Percentiles rank a stretch among this genome's conserved stretches.
Evolutionary conservation across 2,329 filamentous ascomycete genomes (phyloP).

Genomic region (Zymoseptoria ardabiliae): DNA sequence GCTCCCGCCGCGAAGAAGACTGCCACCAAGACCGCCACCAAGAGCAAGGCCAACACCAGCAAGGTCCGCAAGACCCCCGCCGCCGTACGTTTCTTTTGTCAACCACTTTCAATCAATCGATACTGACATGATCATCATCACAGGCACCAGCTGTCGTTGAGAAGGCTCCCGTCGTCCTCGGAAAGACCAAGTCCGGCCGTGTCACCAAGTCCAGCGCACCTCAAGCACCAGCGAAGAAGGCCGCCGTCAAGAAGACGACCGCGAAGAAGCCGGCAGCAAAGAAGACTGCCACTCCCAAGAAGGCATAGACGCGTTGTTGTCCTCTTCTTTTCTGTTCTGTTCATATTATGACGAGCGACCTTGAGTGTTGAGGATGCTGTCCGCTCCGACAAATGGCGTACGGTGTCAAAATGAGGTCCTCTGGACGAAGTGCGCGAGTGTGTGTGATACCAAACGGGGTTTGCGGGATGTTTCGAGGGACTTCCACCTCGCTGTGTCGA

Average conservation of each 20-base stretch:
- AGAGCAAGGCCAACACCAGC: slow-evolving; percentile 40
- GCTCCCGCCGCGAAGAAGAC: slow-evolving; percentile 34
- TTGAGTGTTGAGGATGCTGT: neutral
- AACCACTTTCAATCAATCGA: neutral
- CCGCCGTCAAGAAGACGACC: slow-evolving; percentile 32
- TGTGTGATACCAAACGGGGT: slow-evolving; percentile 14
- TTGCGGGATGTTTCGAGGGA: neutral
- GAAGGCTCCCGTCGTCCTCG: slow-evolving; percentile 58
- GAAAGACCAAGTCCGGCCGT: slow-evolving; percentile 80
- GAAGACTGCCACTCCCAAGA: slow-evolving; percentile 35
- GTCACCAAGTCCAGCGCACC: slow-evolving; percentile 63
- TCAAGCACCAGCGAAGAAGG: slow-evolving; percentile 24
- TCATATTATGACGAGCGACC: neutral
- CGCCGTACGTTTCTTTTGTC: slow-evolving; percentile 19
- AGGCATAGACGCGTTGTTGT: neutral
- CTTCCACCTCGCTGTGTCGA: neutral
- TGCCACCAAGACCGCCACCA: slow-evolving; percentile 32
- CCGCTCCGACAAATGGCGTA: slow-evolving; percentile 4
- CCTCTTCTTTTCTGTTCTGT: neutral
- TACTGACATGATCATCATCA: slow-evolving; percentile 10
- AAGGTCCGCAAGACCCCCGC: slow-evolving; percentile 38
- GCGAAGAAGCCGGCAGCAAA: slow-evolving; percentile 39
- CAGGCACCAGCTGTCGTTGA: slow-evolving; percentile 62
- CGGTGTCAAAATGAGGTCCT: slow-evolving; percentile 7
- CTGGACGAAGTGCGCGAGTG: neutral